Conservation (phyloP, 441 rosid genomes). For the Populus hybrid region DNA sequence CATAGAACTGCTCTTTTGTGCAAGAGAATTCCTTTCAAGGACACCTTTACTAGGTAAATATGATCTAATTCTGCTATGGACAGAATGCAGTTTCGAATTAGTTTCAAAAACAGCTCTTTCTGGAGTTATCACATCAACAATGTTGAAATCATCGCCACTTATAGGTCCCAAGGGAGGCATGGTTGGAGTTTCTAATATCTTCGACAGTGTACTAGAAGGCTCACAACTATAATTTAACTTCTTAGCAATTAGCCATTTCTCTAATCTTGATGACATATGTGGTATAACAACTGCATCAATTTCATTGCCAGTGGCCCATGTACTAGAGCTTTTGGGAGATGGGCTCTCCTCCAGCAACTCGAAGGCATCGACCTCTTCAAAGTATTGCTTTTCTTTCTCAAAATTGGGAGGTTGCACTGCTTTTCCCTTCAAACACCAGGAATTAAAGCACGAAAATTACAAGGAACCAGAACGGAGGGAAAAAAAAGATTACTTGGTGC, state of each 20-base stretch:
- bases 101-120: conserved; percentile 28
- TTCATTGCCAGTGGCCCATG: conserved; percentile 58
- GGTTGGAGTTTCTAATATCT: conserved; percentile 66
- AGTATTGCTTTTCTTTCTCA: conserved; percentile 70
- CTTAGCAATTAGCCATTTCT: conserved; percentile 71
- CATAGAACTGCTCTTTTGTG: conserved; percentile 23
- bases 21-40: conserved; percentile 23
- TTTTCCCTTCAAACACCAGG: conserved; percentile 44
- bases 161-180: conserved; percentile 30
- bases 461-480: background rate
- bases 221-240: conserved; percentile 48
- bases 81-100: conserved; percentile 35
- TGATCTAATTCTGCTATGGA: conserved; percentile 31
- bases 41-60: conserved; percentile 25
- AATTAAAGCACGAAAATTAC: background rate
- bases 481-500: background rate
- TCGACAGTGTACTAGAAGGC: conserved; percentile 79
- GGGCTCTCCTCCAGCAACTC: conserved; percentile 97
- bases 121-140: conserved; percentile 42
- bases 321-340: conserved; percentile 66
- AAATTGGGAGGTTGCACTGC: conserved; percentile 48
- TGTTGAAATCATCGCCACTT: conserved; percentile 26
- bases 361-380: conserved; percentile 85
- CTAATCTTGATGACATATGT: conserved; percentile 60
- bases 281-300: conserved; percentile 39